A percentile compares a stretch with the other conserved stretches of the same genome.
Conservation (phyloP, 176 grass and related monocot genomes). For the Canna indica region DNA sequence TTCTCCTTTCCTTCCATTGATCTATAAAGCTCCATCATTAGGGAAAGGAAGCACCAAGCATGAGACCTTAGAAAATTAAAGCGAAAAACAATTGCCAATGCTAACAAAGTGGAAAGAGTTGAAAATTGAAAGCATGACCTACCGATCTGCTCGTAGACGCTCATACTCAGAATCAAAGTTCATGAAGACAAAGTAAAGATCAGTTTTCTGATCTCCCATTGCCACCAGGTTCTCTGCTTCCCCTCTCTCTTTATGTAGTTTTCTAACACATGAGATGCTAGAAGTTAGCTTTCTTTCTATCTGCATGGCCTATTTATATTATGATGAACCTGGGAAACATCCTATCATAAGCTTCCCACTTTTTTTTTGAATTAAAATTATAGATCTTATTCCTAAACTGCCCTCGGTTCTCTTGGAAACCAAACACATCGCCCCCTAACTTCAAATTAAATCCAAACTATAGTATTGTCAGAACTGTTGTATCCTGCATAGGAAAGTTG, state of each 20-base stretch:
- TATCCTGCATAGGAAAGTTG: too few species aligned
- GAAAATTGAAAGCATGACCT: not conserved
- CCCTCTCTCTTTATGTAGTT: not conserved
- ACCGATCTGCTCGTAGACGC: slow-evolving; percentile 66
- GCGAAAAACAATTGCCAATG: not conserved
- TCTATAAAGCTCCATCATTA: slow-evolving; percentile 19
- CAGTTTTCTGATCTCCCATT: slow-evolving; percentile 56
- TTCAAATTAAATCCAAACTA: not conserved
- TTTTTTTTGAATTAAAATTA: not conserved
- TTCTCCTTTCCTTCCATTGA: slow-evolving; percentile 64
- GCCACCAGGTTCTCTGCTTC: slow-evolving; percentile 5
- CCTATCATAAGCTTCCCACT: not conserved
- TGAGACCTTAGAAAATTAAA: not conserved
- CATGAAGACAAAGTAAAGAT: slow-evolving; percentile 99
- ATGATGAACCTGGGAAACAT: not conserved
- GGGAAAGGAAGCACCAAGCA: not conserved
- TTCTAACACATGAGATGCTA: not conserved
- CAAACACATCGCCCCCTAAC: not conserved
- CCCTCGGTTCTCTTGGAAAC: not conserved
- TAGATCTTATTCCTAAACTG: not conserved
- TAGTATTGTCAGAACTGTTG: not conserved
- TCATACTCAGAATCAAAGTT: slow-evolving; percentile 92
- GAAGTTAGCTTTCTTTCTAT: not conserved
- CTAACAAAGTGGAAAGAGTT: not conserved
- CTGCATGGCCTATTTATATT: slow-evolving; percentile 7